Conservation (phyloP, 306 rosid genomes). For the Coriaria nepalensis region DNA sequence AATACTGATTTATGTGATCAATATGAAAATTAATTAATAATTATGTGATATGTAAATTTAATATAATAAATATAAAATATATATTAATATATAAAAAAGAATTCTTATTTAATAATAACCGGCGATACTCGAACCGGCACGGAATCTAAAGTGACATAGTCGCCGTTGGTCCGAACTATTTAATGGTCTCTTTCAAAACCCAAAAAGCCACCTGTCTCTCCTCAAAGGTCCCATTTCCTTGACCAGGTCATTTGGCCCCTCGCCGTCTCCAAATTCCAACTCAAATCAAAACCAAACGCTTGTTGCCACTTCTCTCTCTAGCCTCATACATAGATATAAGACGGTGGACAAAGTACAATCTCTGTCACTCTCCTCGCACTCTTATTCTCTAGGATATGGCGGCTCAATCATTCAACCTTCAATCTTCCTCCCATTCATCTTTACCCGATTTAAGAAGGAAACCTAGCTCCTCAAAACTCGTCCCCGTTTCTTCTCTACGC, state of each 20-base stretch:
- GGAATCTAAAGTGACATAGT: no score
- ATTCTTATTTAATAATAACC: no score
- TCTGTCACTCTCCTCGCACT: background rate
- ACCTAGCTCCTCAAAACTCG: constrained; percentile 16
- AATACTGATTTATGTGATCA: no score
- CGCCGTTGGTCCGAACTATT: no score
- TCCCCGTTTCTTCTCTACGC: constrained; percentile 35
- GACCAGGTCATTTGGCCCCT: background rate
- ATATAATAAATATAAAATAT: no score
- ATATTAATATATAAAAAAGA: no score
- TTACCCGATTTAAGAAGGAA: constrained; percentile 11
- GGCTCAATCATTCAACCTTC: constrained; percentile 40
- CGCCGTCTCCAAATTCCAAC: background rate
- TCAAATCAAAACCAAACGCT: background rate
- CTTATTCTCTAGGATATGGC: constrained; percentile 30
- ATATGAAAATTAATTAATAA: no score
- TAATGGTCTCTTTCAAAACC: background rate
- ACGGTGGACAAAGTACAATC: no score
- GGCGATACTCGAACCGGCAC: no score
- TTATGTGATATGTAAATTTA: no score
- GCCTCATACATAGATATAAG: no score
- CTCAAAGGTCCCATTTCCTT: no score
- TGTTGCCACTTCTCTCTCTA: background rate
- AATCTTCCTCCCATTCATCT: constrained; percentile 22
- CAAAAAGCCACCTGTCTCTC: background rate